Conservation (phyloP, 2,329 filamentous ascomycete genomes). For the Fusarium dlaminii region DNA sequence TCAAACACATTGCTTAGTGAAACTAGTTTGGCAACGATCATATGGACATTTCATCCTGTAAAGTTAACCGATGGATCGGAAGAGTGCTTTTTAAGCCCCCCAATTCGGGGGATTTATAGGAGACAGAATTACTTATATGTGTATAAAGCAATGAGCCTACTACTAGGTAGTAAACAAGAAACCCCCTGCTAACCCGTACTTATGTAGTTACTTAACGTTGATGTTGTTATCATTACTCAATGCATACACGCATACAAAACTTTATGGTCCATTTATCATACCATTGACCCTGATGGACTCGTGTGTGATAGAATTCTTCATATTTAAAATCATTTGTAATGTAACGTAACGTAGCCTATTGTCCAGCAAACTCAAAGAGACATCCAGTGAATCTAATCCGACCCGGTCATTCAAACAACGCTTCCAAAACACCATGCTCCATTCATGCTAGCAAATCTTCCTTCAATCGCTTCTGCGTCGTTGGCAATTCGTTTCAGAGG, state of each 20-base stretch:
- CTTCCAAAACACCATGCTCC: slow-evolving; percentile 46
- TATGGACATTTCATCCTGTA: not conserved
- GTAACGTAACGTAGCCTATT: slow-evolving; percentile 20
- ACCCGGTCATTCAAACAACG: slow-evolving; percentile 28
- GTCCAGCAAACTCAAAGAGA: slow-evolving; percentile 23
- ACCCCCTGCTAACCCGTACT: too few relatives aligned
- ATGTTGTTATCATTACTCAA: not conserved
- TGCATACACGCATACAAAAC: not conserved
- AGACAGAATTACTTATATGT: too few relatives aligned
- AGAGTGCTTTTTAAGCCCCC: not conserved
- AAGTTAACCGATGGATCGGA: not conserved
- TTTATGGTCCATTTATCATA: not conserved
- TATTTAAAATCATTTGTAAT: slow-evolving; percentile 1
- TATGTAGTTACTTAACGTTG: not conserved
- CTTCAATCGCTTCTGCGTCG: not conserved
- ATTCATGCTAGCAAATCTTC: slow-evolving; percentile 27
- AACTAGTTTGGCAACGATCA: not conserved
- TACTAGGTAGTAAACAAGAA: not conserved
- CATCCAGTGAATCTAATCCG: slow-evolving; percentile 20
- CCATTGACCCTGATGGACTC: not conserved
- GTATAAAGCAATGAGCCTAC: not conserved
- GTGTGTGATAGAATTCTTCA: not conserved
- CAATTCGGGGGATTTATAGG: not conserved
- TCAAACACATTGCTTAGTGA: not conserved
- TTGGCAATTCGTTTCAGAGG: slow-evolving; percentile 37